Base-by-base conservation (phyloP, 192 early-diverging fungal species). In the Rhizophagus prolifer region DNA sequence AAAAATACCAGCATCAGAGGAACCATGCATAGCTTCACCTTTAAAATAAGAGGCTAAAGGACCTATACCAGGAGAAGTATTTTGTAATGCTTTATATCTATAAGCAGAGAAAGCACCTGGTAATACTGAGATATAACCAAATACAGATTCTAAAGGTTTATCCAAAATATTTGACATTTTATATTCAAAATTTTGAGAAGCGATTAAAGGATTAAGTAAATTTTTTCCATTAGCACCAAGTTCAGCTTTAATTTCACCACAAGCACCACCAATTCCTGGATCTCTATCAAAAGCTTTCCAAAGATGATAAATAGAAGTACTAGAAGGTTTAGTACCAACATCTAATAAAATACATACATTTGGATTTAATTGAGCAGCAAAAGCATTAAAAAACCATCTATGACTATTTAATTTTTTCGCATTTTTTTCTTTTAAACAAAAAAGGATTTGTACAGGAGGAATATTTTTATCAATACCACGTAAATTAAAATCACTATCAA, bases 131-230 rank as follows among this genome's bases (percentile, higher is more conserved):
- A 98, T 98, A 81, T 96, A 98, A 46, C 96, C 96, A 89, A 96
- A 96, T 28, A 95, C 92, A 7, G 93, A 94, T 85, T 98, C 96
- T 21, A 98, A 86, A 8, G 96, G 95, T 85, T 98, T 98, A 86
- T 98, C 96, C 23, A 98, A 89, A 64, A 97, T 97, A 81, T 97
- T 97, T 60, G 92, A 94, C 88, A 97, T 97, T 79, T 98, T 98
- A 90, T 98, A 98, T 88, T 98, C 96, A 86, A 98, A 98, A 79
- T 97, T 98, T 84, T 98, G 96, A 6, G 94, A 91, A 3, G 96
- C 96, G 0, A 98, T 94, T 54, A 98, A 81, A 25, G 95, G 95
- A 75, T 96, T 97, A 54, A 93, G 68, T 23, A 95, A 83, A 31
- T 91, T 88, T 13, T 81, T 78, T 76, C 88, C 91, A 41, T 85